Base-by-base conservation (phyloP, 148 eudicot genomes). In the Rhododendron ferrugineum region DNA sequence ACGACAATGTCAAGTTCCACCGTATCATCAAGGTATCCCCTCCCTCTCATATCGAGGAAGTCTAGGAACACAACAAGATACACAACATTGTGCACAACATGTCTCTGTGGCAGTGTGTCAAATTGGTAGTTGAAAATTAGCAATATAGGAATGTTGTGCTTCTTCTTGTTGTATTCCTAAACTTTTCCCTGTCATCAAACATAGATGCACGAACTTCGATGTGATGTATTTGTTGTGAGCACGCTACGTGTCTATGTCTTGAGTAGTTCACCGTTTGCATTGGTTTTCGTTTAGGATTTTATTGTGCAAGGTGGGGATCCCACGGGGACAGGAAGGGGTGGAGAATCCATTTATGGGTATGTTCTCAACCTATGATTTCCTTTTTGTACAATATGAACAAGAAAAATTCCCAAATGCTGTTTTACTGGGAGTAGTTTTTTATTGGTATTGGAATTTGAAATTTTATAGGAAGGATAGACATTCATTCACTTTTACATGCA, bases 261-360 rank as follows among this genome's bases (percentile, higher is more conserved):
- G 78, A 44, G 66, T 37, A 82, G 64, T 78, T 76, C 36, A 76
- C 60, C 5, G 62, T 60, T 77, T 84, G 75, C 72, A 37, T 34
- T 16, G 28, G 37, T 70, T 68, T 73, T 81, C 73, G 86, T 26
- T n/a, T 86, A 96, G 98, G 99, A 94, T 82, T 96, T 96, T 70
- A 95, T 96, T 10, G 96, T 96, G 84, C 99, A 96, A 91, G 99
- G 99, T 30, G 99, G 99, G 32, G 99, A 96, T 90, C 99, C 99
- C 30, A 94, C 98, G 68, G 99, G 95, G 6, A 95, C 99, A 79
- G 99, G 99, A 82, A 90, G 99, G 56, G 98, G 99, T 36, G 99
- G 99, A 64, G 92, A 93, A 87, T 95, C 98, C 23, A 96, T 95
- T 83, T 96, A 96, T 79, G 99, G 99, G 98, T 93, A 88, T 74